Evolutionary conservation across 2,329 filamentous ascomycete genomes (phyloP).

Genomic region (Raffaelea deltoideospora): DNA sequence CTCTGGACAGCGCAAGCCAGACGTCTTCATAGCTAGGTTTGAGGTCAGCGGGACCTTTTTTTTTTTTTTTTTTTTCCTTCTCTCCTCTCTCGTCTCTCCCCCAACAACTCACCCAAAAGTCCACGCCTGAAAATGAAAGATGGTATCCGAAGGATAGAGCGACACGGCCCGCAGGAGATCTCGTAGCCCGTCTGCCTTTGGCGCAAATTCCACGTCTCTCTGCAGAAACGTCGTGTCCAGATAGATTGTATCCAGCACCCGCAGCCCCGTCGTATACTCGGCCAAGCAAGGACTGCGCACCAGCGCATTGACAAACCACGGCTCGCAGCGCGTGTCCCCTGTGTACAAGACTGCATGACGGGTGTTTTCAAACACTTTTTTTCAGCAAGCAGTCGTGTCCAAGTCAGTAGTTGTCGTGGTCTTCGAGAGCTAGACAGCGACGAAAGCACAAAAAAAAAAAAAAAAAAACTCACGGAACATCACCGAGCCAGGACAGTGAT

Average conservation of each 20-base stretch:
- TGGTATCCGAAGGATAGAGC: constrained; percentile 54
- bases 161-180: constrained; percentile 58
- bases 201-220: constrained; percentile 28
- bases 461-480: constrained; percentile 53
- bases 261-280: constrained; percentile 54
- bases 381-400: neutral
- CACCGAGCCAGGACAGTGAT: constrained; percentile 78
- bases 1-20: constrained; percentile 65
- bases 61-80: too few species aligned
- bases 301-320: constrained; percentile 70
- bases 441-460: too few species aligned
- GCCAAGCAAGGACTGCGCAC: constrained; percentile 56
- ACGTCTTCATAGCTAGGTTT: constrained; percentile 62
- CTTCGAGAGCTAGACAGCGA: too few species aligned
- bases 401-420: neutral
- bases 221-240: constrained; percentile 68
- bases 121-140: constrained; percentile 80
- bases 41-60: too few species aligned
- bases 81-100: too few species aligned
- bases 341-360: constrained; percentile 70
- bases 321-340: constrained; percentile 73
- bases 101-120: constrained; percentile 60
- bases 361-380: constrained; percentile 54
- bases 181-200: constrained; percentile 58
- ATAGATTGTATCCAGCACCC: constrained; percentile 65